phyloP scores from a whole-genome alignment of 805 yeast species.

The Dipodascopsis tothii region DNA sequence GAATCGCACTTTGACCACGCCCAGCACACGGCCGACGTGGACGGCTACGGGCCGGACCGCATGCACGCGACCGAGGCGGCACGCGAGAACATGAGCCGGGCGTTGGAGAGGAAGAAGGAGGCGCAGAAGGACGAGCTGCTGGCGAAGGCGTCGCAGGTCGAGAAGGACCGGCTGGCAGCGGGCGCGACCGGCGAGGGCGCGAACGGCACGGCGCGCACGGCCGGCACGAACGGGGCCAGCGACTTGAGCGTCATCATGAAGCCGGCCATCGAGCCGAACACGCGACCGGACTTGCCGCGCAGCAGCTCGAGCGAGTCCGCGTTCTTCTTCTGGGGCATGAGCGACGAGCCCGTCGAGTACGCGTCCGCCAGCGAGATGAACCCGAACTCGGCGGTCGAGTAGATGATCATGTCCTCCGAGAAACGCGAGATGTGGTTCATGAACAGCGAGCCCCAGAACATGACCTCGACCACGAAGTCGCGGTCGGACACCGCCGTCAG shows the following conservation, averaged over 20 bases:
- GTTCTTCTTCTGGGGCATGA: constrained; percentile 99
- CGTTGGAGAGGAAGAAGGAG: background rate
- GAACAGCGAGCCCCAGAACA: constrained; percentile 91
- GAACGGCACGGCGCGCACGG: too few relatives aligned
- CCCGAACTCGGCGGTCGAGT: constrained; percentile 96
- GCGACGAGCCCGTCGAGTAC: constrained; percentile 93
- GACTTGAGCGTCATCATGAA: constrained; percentile 94
- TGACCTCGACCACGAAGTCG: constrained; percentile 90
- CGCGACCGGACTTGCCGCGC: constrained; percentile 96
- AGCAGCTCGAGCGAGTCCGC: constrained; percentile 92
- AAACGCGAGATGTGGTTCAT: constrained; percentile 94
- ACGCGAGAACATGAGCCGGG: constrained; percentile 7
- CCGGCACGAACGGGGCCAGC: too few relatives aligned
- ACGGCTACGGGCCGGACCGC: constrained; percentile 14
- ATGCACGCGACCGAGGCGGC: constrained; percentile 14
- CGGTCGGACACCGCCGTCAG: constrained; percentile 95
- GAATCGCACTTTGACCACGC: background rate
- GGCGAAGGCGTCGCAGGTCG: too few relatives aligned
- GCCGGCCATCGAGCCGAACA: constrained; percentile 89
- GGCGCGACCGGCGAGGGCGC: too few relatives aligned
- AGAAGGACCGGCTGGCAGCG: too few relatives aligned
- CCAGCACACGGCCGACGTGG: constrained; percentile 9
- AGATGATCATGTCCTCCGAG: constrained; percentile 88
- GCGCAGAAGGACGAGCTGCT: too few relatives aligned
- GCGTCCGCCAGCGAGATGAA: constrained; percentile 92